These are phyloP conservation scores for Cetradonia linearis DNA, from an alignment of 495 filamentous ascomycete genomes.

Conservation along the genomic window DNA sequence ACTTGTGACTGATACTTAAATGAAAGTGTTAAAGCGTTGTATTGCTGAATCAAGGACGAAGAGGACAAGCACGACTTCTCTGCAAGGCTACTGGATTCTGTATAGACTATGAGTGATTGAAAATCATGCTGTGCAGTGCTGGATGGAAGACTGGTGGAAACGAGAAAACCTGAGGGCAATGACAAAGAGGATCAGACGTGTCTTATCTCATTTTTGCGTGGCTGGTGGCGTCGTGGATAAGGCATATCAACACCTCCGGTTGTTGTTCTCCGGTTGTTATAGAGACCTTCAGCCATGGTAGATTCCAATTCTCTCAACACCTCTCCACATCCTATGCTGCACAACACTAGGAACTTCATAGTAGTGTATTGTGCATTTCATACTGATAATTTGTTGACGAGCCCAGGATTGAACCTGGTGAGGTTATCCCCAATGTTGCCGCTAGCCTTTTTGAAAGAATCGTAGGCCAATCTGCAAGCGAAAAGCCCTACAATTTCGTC, in stretches of 20 bases:
- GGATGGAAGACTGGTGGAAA: neutral
- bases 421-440: neutral
- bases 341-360: too few relatives aligned
- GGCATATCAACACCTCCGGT: slow-evolving; percentile 1
- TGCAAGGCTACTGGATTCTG: neutral
- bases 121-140: neutral
- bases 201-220: neutral
- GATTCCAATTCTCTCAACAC: neutral
- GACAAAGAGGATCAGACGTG: neutral
- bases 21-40: neutral
- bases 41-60: neutral
- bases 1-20: neutral
- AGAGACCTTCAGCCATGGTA: neutral
- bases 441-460: neutral
- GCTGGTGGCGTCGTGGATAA: slow-evolving; percentile 2
- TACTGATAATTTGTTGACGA: neutral
- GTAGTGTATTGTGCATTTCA: neutral
- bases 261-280: neutral
- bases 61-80: neutral
- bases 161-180: too few relatives aligned
- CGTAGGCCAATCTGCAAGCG: neutral
- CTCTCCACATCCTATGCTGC: neutral
- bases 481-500: too few relatives aligned
- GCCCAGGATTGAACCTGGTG: neutral
- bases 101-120: neutral